Conservation (phyloP, 2,329 filamentous ascomycete species). For the Fusarium sp. region DNA sequence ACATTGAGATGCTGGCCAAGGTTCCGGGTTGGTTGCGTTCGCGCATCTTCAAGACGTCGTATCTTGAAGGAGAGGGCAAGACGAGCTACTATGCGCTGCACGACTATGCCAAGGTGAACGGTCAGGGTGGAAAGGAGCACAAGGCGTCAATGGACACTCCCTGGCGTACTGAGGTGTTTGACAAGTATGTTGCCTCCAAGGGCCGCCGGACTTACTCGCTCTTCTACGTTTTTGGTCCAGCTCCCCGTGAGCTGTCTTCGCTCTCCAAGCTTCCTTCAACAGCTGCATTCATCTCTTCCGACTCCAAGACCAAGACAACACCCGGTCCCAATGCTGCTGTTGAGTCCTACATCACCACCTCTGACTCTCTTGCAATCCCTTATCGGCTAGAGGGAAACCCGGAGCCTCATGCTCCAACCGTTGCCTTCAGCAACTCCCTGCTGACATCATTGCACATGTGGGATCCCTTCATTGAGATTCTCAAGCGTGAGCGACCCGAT, state of each 20-base stretch:
- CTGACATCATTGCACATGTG: conserved; percentile 84
- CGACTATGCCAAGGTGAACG: conserved; percentile 76
- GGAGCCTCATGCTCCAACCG: conserved; percentile 72
- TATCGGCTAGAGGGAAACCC: conserved; percentile 81
- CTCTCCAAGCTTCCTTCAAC: conserved; percentile 61
- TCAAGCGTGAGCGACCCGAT: conserved; percentile 68
- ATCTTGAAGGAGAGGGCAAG: conserved; percentile 65
- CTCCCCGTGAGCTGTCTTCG: conserved; percentile 73
- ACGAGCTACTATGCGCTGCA: conserved; percentile 73
- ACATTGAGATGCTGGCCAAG: conserved; percentile 75
- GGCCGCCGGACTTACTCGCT: conserved; percentile 73
- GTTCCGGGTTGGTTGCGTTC: conserved; percentile 84
- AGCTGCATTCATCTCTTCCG: conserved; percentile 64
- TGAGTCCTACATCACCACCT: conserved; percentile 73
- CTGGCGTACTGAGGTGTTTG: conserved; percentile 68
- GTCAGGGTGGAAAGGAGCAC: conserved; percentile 72
- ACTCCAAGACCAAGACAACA: conserved; percentile 66
- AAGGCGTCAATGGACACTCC: conserved; percentile 71
- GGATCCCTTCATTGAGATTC: conserved; percentile 75
- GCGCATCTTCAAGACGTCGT: conserved; percentile 74
- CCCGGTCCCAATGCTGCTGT: conserved; percentile 65
- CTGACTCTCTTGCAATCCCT: conserved; percentile 74
- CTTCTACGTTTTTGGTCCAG: conserved; percentile 84
- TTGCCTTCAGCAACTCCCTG: conserved; percentile 84
- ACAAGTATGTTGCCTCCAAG: conserved; percentile 67